Evolutionary conservation across 768 basidiomycete genomes (phyloP), one percentile per base, ranked within the genome.

Genomic region (Suillus fuscotomentosus): DNA sequence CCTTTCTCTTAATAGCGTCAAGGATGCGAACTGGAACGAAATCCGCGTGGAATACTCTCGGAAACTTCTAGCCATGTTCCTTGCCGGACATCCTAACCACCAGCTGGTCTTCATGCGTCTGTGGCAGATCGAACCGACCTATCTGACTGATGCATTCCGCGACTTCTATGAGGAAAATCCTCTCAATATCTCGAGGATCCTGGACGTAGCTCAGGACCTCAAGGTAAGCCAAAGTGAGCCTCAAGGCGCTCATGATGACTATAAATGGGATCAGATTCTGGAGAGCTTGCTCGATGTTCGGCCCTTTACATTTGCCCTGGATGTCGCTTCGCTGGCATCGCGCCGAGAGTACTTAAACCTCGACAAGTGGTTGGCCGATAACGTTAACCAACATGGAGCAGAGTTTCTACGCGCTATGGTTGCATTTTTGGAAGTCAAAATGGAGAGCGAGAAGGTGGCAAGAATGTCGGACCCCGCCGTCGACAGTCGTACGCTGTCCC

Each of bases 81-180:
- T 98, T 48, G 89, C 88, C 22, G 93, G 94, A 17, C 92, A 96
- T 71, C 95, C 95, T 9, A 95, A 95, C 69, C 95, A 97, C 70
- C 94, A 97, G 69, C 86, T 99, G 11, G 95, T 98, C 63, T 98
- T 99, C 80, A 95, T 97, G 88, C 86, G 95, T 56, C 88, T 99
- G 62, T 96, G 94, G 91, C 93, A 96, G 71, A 90, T 93, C 50
- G 87, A 95, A 71, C 92, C 92, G 0, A 80, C 88, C 0, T 93
- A 95, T 74, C 85, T 99, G 60, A 89, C 94, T 5, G 85, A 88
- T 63, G 94, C 94, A 8, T 91, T 99, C 77, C 87, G 90, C 38
- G 93, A 95, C 67, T 96, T 95, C 73, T 97, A 99, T 76, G 86
- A 90, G 56, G 94, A 96, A 70, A 94, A 88, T 66, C 92, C 94